phyloP scores from a whole-genome alignment of 73 alveolate species.

The Stentor roeselii region DNA sequence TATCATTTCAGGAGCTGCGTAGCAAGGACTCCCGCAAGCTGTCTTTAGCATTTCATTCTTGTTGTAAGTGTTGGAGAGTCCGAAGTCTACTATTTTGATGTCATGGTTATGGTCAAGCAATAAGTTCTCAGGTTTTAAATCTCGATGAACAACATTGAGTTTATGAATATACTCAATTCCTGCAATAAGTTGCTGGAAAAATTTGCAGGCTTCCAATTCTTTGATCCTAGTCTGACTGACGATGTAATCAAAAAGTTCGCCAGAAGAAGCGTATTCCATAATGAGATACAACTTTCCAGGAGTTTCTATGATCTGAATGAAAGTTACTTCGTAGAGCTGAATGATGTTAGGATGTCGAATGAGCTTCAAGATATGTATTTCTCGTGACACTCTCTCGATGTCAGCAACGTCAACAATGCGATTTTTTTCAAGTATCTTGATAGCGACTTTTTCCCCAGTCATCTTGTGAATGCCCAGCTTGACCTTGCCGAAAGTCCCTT shows the following conservation, averaged over 20 bases:
- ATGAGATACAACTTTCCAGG: conserved; percentile 35
- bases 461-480: conserved; percentile 74
- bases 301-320: conserved; percentile 35
- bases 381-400: conserved; percentile 73
- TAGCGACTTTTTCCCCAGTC: conserved; percentile 69
- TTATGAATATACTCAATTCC: conserved; percentile 84
- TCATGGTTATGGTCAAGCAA: conserved; percentile 79
- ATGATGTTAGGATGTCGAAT: conserved; percentile 79
- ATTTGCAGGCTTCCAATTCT: conserved; percentile 76
- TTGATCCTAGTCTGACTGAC: conserved; percentile 41
- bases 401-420: conserved; percentile 75
- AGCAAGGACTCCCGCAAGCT: conserved; percentile 99
- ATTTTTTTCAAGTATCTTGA: conserved; percentile 71
- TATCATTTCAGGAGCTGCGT: conserved; percentile 99
- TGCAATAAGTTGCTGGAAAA: conserved; percentile 60
- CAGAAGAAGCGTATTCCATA: conserved; percentile 57
- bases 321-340: conserved; percentile 62
- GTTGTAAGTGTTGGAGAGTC: conserved; percentile 47
- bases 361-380: conserved; percentile 66
- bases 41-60: conserved; percentile 61
- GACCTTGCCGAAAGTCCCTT: conserved; percentile 90
- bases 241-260: conserved; percentile 56
- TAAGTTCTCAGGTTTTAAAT: conserved; percentile 96
- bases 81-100: conserved; percentile 89
- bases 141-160: conserved; percentile 80